phyloP scores from a whole-genome alignment of 495 filamentous ascomycete genomes.

The Chaetomium fimeti region DNA sequence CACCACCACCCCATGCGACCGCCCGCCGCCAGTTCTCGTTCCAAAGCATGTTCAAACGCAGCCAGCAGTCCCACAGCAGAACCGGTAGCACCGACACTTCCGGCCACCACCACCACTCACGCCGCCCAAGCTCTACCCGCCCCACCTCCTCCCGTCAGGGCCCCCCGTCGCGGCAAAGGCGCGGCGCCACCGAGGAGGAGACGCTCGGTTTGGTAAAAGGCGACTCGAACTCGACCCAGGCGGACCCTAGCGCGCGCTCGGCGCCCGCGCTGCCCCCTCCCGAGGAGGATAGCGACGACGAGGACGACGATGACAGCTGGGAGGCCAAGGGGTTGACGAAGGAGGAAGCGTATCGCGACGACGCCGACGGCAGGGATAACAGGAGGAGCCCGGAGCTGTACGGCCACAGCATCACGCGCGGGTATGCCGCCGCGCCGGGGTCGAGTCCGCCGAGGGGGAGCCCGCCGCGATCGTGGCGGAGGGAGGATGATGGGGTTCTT shows the following conservation, averaged over 20 bases:
- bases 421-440: constrained; percentile 1
- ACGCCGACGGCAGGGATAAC: background rate
- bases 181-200: constrained; percentile 81
- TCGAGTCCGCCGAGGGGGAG: constrained; percentile 28
- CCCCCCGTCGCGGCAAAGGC: constrained; percentile 47
- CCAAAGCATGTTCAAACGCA: constrained; percentile 68
- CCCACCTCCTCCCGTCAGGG: constrained; percentile 38
- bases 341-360: constrained; percentile 27
- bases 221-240: constrained; percentile 44
- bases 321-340: too few relatives aligned
- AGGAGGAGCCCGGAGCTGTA: constrained; percentile 27
- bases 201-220: constrained; percentile 81
- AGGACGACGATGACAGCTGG: background rate
- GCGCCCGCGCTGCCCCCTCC: background rate
- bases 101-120: background rate
- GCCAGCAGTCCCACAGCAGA: constrained; percentile 45
- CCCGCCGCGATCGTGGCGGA: background rate
- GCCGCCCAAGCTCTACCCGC: constrained; percentile 21
- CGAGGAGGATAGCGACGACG: constrained; percentile 18
- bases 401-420: constrained; percentile 43
- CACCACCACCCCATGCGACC: constrained; percentile 54
- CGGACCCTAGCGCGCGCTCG: too few relatives aligned
- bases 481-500: background rate
- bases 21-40: constrained; percentile 86
- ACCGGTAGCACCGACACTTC: constrained; percentile 27